Evolutionary conservation across 495 filamentous ascomycete species (phyloP), one percentile per base, ranked within the genome.

Genomic region (Penicillium robsamsonii): DNA sequence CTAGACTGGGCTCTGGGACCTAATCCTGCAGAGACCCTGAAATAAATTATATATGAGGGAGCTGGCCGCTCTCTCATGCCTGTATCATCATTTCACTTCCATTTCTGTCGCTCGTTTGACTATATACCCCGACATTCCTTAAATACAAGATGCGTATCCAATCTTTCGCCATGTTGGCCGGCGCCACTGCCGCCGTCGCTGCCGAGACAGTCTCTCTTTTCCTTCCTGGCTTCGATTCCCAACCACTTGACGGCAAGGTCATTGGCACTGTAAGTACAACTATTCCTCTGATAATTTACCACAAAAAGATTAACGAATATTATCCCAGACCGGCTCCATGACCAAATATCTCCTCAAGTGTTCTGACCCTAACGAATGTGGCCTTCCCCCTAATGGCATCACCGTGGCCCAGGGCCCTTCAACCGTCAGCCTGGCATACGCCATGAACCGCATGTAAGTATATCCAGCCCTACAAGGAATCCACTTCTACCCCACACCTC

Each of bases 161-260:
- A 40, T 62, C 59, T 41, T 35, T 62, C 22, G 55, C 50, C 43
- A 25, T 62, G 7, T 31, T 62, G 38, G 59, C 46, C 25, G 55
- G 59, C 9, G 59, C 55, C 25, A 35, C 59, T 11, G 13, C 50
- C 15, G 50, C 53, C n/a, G 46, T 44, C n/a, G 56, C 35, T 18
- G 55, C 59, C 42, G 51, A 58, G 22, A 58, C 55, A 11, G 59
- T 62, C 51, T 47, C 55, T 24, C 50, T 62, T 30, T 58, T 58
- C 55, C 46, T 62, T 9, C 50, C 46, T 3, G 59, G 59, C 20
- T 55, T 58, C 30, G 59, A 58, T 20, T 12, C 3, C 9, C 59
- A 55, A 13, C 11, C 47, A 2, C 12, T 58, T 27, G 46, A 50
- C 0, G 59, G 27, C 22, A 62, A 51, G 31, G 31, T 62, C 9